A percentile compares a stretch with the other conserved stretches of the same genome.
These are phyloP conservation scores for Penicillium ucsense DNA, from an alignment of 495 filamentous ascomycete genomes.

Conservation along the genomic window DNA sequence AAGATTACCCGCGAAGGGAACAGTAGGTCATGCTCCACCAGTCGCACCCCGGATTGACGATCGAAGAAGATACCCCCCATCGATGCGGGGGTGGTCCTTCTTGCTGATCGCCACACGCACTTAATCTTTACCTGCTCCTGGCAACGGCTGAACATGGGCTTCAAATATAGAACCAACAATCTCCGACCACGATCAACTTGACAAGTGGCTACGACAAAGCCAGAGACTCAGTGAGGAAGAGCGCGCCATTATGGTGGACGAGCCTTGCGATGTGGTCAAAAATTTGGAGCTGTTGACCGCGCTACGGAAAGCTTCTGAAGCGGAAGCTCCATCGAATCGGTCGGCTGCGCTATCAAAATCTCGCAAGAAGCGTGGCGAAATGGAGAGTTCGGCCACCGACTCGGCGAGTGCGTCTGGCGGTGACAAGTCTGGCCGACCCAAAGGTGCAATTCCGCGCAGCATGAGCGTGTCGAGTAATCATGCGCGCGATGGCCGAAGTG, in stretches of 20 bases:
- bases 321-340: constrained; percentile 43
- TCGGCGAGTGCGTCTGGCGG: constrained; percentile 55
- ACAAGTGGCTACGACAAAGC: constrained; percentile 51
- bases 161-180: constrained; percentile 25
- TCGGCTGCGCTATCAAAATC: constrained; percentile 38
- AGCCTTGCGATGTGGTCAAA: constrained; percentile 49
- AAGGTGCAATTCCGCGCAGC: constrained; percentile 43
- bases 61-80: neutral
- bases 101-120: no score
- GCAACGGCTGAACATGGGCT: constrained; percentile 6
- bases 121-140: neutral
- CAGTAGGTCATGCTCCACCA: constrained; percentile 23
- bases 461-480: constrained; percentile 44
- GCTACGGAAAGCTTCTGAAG: constrained; percentile 48
- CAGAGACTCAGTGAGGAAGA: constrained; percentile 55
- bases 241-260: constrained; percentile 46
- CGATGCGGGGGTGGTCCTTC: neutral
- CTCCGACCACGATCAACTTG: constrained; percentile 40
- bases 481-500: constrained; percentile 30
- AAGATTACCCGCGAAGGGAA: constrained; percentile 35
- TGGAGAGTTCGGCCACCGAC: constrained; percentile 58
- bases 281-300: constrained; percentile 52
- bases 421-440: constrained; percentile 37
- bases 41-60: no score
- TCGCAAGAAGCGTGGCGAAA: constrained; percentile 59